Evolutionary conservation across 345 rosid genomes (phyloP).

Genomic region (Eucalyptus regnans): DNA sequence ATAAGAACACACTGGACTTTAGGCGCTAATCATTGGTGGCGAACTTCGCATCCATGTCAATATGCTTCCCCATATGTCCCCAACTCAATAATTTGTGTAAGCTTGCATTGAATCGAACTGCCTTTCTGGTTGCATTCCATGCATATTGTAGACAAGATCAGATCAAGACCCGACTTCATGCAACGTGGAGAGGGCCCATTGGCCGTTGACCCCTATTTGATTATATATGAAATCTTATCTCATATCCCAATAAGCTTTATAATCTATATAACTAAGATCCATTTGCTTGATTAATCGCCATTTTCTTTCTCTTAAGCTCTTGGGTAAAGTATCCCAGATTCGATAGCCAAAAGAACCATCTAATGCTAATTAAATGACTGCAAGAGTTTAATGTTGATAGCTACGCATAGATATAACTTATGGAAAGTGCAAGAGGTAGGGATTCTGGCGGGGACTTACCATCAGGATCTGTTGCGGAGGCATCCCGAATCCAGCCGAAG

Average conservation of each 20-base stretch:
- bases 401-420: background rate
- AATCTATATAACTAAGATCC: background rate
- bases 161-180: background rate
- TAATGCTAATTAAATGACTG: background rate
- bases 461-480: conserved; percentile 68
- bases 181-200: background rate
- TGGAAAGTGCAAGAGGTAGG: background rate
- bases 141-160: background rate
- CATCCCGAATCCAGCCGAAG: background rate
- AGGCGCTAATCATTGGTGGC: background rate
- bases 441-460: conserved; percentile 30
- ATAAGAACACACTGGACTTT: background rate
- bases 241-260: background rate
- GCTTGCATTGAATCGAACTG: background rate
- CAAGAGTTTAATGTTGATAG: background rate
- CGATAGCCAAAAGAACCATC: background rate
- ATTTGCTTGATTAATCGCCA: background rate
- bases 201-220: background rate
- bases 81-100: background rate
- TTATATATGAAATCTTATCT: background rate
- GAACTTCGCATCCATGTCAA: background rate
- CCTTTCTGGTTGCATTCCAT: background rate
- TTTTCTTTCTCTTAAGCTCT: background rate
- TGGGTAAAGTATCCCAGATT: background rate
- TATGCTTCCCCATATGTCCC: background rate